Evolutionary conservation across 2,329 filamentous ascomycete genomes (phyloP).

Genomic region (Cytospora leucostoma): DNA sequence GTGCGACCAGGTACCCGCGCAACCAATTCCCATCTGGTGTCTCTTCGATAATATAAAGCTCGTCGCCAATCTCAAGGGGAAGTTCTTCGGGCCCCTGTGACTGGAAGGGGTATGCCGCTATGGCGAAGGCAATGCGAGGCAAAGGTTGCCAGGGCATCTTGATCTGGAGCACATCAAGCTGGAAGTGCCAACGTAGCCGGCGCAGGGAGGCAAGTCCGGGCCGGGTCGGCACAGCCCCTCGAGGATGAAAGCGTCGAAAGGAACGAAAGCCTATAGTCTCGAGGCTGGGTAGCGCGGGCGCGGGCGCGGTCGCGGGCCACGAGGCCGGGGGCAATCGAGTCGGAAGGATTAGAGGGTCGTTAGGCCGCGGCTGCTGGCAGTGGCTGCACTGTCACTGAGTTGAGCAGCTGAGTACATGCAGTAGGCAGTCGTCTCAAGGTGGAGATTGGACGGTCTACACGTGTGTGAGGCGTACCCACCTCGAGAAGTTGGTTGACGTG

Average conservation of each 20-base stretch:
- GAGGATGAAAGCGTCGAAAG: conserved; percentile 7
- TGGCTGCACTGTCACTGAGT: neutral
- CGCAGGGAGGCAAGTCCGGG: conserved; percentile 10
- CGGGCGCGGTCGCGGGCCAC: neutral
- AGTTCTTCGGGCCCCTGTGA: conserved; percentile 86
- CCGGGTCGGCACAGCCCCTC: conserved; percentile 15
- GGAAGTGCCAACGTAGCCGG: conserved; percentile 1
- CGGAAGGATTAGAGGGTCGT: neutral
- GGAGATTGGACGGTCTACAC: neutral
- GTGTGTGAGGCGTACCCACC: neutral
- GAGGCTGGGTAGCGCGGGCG: neutral
- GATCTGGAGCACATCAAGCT: conserved; percentile 28
- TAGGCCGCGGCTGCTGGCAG: neutral
- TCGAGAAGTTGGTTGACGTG: neutral
- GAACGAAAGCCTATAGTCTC: neutral
- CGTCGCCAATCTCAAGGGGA: conserved; percentile 95
- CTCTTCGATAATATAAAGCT: conserved; percentile 98
- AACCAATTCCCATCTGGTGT: conserved; percentile 91
- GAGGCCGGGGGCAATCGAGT: neutral
- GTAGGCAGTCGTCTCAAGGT: neutral
- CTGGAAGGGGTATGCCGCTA: conserved; percentile 92
- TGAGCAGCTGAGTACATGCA: neutral
- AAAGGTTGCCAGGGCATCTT: conserved; percentile 96
- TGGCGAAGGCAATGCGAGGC: conserved; percentile 94
- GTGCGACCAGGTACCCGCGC: conserved; percentile 91